Percentiles rank a stretch among this genome's conserved stretches.
phyloP scores from a whole-genome alignment of 2,329 filamentous ascomycete species.

The Pleoardoris graminearum region DNA sequence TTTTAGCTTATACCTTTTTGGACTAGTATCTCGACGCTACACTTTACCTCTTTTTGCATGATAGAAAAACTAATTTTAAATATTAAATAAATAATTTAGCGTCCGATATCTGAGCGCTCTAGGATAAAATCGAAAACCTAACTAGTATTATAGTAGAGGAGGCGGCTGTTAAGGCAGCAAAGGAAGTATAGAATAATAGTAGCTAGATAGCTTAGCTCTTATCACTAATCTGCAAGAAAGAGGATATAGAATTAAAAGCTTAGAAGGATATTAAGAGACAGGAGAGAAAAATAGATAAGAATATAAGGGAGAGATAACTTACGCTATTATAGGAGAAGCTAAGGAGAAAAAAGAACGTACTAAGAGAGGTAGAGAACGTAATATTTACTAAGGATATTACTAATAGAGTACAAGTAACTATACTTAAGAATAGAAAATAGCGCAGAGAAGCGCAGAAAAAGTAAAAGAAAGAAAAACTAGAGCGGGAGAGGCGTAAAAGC shows the following conservation, averaged over 20 bases:
- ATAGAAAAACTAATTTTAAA: conserved; percentile 19
- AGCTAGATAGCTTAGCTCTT: conserved; percentile 35
- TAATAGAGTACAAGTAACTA: too few relatives aligned
- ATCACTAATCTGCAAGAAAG: conserved; percentile 34
- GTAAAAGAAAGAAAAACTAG: too few relatives aligned
- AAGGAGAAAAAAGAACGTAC: too few relatives aligned
- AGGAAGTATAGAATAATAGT: conserved; percentile 37
- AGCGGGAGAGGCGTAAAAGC: too few relatives aligned
- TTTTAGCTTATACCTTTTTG: too few relatives aligned
- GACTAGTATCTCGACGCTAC: too few relatives aligned
- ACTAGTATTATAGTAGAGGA: conserved; percentile 31
- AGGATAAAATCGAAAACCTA: conserved; percentile 34
- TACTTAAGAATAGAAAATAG: too few relatives aligned
- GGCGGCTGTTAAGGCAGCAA: conserved; percentile 30
- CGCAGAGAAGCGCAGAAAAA: too few relatives aligned
- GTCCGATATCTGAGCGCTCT: conserved; percentile 23
- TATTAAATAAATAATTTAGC: conserved; percentile 19
- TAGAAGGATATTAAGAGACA: conserved; percentile 28
- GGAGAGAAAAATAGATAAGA: conserved; percentile 37
- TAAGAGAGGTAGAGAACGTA: too few relatives aligned
- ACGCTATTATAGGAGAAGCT: neutral
- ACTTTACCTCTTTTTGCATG: too few relatives aligned
- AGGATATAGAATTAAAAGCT: conserved; percentile 28
- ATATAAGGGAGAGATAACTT: conserved; percentile 39
- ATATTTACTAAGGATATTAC: too few relatives aligned